phyloP scores from a whole-genome alignment of 2,329 filamentous ascomycete genomes.

The Chalaropsis thielavioides region DNA sequence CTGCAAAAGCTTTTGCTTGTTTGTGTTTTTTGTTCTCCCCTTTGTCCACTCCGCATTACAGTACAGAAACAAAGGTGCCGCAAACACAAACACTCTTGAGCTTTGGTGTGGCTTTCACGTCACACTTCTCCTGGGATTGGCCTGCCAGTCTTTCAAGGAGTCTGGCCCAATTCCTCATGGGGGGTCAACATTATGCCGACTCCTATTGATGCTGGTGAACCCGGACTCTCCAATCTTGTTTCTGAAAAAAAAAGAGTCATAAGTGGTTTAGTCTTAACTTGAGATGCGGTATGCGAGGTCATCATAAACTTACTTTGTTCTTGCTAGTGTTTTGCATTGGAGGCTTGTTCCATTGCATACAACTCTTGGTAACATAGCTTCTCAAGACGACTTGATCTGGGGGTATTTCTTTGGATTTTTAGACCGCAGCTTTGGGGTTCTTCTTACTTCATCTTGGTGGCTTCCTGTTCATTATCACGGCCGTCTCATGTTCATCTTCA shows the following conservation, averaged over 20 bases:
- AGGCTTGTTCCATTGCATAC: neutral
- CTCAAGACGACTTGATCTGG: neutral
- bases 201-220: neutral
- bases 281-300: neutral
- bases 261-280: neutral
- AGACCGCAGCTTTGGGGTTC: neutral
- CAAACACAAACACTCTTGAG: neutral
- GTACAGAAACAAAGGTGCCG: neutral
- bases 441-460: neutral
- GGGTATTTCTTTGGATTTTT: neutral
- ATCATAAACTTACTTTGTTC: neutral
- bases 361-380: neutral
- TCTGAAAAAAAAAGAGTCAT: neutral
- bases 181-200: neutral
- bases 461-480: neutral
- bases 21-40: neutral
- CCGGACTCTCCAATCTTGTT: neutral
- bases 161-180: neutral
- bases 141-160: neutral
- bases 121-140: neutral
- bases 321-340: neutral
- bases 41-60: neutral
- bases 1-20: conserved; percentile 1
- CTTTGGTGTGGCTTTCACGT: neutral
- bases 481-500: neutral